A percentile compares a stretch with the other conserved stretches of the same genome.
These are phyloP conservation scores for Rhodosporidiobolus sp. DNA, from an alignment of 768 basidiomycete genomes.

Conservation along the genomic window DNA sequence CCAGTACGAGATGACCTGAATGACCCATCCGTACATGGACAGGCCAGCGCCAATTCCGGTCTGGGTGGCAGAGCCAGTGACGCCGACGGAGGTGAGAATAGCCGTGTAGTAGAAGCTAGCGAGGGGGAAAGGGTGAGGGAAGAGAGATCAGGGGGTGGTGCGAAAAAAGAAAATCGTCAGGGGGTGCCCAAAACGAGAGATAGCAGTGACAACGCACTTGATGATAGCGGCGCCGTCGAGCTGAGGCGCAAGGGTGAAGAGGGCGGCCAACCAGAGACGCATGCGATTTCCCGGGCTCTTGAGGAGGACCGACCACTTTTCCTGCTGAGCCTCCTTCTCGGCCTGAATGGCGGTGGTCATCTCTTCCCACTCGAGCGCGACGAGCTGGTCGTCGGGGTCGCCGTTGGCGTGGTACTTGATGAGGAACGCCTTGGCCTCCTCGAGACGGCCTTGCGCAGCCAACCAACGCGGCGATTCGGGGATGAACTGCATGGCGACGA, in stretches of 20 bases:
- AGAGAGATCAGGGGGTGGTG: background rate
- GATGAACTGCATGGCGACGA: slow-evolving; percentile 11
- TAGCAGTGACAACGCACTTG: background rate
- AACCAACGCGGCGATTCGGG: slow-evolving; percentile 42
- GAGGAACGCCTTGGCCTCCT: slow-evolving; percentile 36
- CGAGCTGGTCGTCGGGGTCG: slow-evolving; percentile 43
- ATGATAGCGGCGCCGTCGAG: background rate
- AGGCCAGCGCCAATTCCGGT: background rate
- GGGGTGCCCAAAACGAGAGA: background rate
- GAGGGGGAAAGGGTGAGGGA: background rate
- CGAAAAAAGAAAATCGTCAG: too few species aligned
- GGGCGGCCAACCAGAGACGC: slow-evolving; percentile 5
- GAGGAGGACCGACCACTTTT: background rate
- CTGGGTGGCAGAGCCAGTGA: background rate
- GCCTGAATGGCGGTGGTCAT: slow-evolving; percentile 33
- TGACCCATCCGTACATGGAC: background rate
- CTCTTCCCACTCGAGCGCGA: slow-evolving; percentile 44
- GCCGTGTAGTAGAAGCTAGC: background rate
- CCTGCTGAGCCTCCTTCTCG: slow-evolving; percentile 33
- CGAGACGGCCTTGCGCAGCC: slow-evolving; percentile 27
- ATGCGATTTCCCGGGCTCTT: background rate
- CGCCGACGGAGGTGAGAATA: background rate
- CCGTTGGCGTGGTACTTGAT: slow-evolving; percentile 44
- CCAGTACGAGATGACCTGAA: background rate
- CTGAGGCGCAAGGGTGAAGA: background rate